Evolutionary conservation across 495 filamentous ascomycete genomes (phyloP).

Genomic region (Penicillium ucsense): DNA sequence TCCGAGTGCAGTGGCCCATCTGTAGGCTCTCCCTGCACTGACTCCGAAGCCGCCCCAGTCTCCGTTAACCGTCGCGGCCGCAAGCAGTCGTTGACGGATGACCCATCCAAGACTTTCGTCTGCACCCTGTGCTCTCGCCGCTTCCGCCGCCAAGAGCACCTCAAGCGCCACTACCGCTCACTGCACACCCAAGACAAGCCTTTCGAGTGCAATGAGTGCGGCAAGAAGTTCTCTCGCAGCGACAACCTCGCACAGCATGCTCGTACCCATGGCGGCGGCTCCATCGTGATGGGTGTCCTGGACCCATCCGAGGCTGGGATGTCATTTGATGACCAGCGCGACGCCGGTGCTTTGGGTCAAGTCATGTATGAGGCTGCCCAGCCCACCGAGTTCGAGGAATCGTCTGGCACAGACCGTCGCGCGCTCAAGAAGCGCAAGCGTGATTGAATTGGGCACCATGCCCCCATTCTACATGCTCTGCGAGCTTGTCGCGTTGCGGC

Average conservation of each 20-base stretch:
- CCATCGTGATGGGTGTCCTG: conserved; percentile 80
- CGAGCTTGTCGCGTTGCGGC: neutral
- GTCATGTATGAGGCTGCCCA: conserved; percentile 70
- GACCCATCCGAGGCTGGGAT: conserved; percentile 50
- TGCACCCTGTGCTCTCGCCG: conserved; percentile 92
- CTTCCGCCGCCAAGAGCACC: conserved; percentile 96
- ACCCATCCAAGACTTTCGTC: conserved; percentile 96
- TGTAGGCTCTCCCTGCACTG: conserved; percentile 10
- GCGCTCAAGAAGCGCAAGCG: conserved; percentile 73
- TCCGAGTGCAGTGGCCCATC: conserved; percentile 7
- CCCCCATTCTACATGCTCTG: conserved; percentile 15
- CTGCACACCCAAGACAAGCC: conserved; percentile 98
- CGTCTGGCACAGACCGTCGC: conserved; percentile 35
- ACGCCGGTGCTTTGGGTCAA: conserved; percentile 53
- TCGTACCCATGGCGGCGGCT: conserved; percentile 82
- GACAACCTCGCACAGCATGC: conserved; percentile 97
- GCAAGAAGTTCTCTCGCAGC: conserved; percentile 97
- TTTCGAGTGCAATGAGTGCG: conserved; percentile 92
- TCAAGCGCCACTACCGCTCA: conserved; percentile 97
- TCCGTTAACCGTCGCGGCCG: conserved; percentile 87
- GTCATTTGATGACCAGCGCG: conserved; percentile 41
- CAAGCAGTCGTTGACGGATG: conserved; percentile 97
- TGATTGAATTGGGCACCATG: conserved; percentile 14
- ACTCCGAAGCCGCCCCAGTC: conserved; percentile 39
- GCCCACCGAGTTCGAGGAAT: conserved; percentile 45